Evolutionary conservation across 345 rosid genomes (phyloP).

Genomic region (Populus tremula): DNA sequence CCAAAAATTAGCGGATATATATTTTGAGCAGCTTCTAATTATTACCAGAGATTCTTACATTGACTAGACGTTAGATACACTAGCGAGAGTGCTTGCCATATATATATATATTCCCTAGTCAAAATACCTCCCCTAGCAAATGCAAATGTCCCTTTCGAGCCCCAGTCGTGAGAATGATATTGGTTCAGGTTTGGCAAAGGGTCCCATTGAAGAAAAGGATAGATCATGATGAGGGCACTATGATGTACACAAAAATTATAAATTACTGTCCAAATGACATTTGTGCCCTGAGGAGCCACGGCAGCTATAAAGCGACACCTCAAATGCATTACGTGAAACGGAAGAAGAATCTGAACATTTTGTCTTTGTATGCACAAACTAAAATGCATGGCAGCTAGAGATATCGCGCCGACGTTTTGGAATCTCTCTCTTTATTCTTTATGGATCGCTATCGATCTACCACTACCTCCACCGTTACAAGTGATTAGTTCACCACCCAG

Average conservation of each 20-base stretch:
- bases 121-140: not conserved
- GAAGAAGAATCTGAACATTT: slow-evolving; percentile 12
- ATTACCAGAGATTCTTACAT: not conserved
- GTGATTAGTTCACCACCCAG: not conserved
- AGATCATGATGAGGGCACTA: not conserved
- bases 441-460: not conserved
- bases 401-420: slow-evolving; percentile 8
- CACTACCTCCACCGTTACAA: not conserved
- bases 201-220: not conserved
- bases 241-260: not conserved
- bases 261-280: not conserved
- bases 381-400: not conserved
- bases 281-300: not conserved
- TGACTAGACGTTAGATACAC: not conserved
- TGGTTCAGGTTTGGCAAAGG: not conserved
- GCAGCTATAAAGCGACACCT: not conserved
- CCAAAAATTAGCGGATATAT: not conserved
- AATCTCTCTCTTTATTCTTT: slow-evolving; percentile 1
- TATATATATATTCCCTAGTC: not conserved
- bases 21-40: not conserved
- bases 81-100: not conserved
- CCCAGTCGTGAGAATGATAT: not conserved
- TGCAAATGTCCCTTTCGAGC: not conserved
- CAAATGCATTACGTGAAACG: not conserved
- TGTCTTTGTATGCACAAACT: not conserved